Evolutionary conservation across 352 stramenopile species (phyloP), one percentile per base, ranked within the genome.

Genomic region (Aphanomyces cochlioides): DNA sequence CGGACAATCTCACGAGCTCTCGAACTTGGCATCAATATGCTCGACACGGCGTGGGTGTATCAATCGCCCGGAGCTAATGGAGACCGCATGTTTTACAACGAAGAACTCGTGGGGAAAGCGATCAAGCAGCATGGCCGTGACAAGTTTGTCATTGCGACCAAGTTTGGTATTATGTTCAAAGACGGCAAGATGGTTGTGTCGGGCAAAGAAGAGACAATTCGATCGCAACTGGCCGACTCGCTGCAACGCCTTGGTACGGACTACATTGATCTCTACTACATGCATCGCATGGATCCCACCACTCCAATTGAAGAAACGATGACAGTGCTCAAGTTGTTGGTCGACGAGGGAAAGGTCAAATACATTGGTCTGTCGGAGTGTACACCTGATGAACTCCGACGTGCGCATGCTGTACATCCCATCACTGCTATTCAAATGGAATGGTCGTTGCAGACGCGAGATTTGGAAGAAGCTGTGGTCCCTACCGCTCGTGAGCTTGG

Each of bases 251-350:
- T 90, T 17, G 76, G 77, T 13, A 47, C 81, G 47, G 77, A 85
- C 50, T 88, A 86, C 57, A 81, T 92, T 2, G 84, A 90, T 56
- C 59, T 92, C 15, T 76, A 90, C 40, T 92, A 89, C 64, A 85
- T 80, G 69, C 84, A 92, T 73, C 82, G 84, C 43, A 72, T 81
- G 4, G 84, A 92, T 71, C 79, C 81, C 2, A 53, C 37, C 34
- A 89, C 78, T 17, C 82, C 84, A 3, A 90, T 90, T 37, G 83
- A 90, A 75, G 85, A 92, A 70, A 89, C 75, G 6, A 78, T 92
- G 47, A 69, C 37, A 10, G 5, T 34, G n/a, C 57, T 77, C 54
- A 77, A 77, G 41, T 36, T 19, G 10, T 56, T 77, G 8, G 53
- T 77, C 10, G 48, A 75, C 5, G 66, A 73, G 47, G 69, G 73